phyloP scores from a whole-genome alignment of 768 basidiomycete species.

The Sutorius australiensis region DNA sequence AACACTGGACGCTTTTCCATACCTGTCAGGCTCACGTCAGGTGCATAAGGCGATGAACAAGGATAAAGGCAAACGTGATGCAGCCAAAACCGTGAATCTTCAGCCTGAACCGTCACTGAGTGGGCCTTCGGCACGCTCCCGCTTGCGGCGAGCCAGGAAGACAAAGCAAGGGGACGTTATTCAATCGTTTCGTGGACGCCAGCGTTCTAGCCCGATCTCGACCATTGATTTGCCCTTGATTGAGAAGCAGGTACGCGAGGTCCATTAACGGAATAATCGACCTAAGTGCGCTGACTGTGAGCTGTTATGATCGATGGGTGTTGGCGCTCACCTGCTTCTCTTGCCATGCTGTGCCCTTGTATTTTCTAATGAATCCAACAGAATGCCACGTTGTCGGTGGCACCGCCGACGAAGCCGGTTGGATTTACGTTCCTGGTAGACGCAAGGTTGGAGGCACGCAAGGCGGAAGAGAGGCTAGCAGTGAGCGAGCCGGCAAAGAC shows the following conservation, averaged over 20 bases:
- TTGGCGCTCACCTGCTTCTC: conserved; percentile 3
- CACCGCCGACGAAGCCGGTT: conserved; percentile 42
- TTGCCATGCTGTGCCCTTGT: conserved; percentile 18
- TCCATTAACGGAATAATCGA: conserved; percentile 20
- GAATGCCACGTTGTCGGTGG: conserved; percentile 24
- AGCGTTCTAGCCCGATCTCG: conserved; percentile 16
- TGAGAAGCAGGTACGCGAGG: conserved; percentile 30
- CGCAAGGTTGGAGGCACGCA: conserved; percentile 46
- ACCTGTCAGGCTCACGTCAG: conserved; percentile 14
- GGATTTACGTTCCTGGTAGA: conserved; percentile 55
- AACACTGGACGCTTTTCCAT: conserved; percentile 17
- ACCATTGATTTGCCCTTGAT: conserved; percentile 23
- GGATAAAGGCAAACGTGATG: conserved; percentile 12
- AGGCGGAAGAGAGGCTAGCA: conserved; percentile 31
- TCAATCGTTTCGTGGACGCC: neutral
- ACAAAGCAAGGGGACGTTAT: neutral
- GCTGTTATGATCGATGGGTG: conserved; percentile 3
- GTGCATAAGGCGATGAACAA: conserved; percentile 4
- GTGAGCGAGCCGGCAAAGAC: conserved; percentile 24
- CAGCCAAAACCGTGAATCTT: conserved; percentile 1
- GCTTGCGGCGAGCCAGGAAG: neutral
- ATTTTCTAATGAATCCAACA: conserved; percentile 10
- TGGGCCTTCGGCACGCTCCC: conserved; percentile 4
- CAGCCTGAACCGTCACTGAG: neutral
- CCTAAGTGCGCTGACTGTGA: conserved; percentile 26